phyloP scores from a whole-genome alignment of 805 yeast genomes.

The Yarrowia sp. region DNA sequence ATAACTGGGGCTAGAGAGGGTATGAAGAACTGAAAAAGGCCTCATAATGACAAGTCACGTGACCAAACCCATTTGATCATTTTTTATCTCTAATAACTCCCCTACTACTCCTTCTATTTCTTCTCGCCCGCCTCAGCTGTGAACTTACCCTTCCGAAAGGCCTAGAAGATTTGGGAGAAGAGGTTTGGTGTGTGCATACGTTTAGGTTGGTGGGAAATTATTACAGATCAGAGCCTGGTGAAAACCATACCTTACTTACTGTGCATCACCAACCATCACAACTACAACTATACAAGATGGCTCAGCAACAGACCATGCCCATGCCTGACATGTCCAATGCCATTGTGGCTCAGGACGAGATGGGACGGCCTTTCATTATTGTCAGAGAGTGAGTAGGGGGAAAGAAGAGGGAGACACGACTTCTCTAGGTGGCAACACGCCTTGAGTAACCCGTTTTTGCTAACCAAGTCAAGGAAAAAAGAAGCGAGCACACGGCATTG shows the following conservation, averaged over 20 bases:
- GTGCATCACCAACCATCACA: neutral
- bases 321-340: slow-evolving; percentile 98
- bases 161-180: slow-evolving; percentile 28
- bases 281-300: slow-evolving; percentile 21
- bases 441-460: neutral
- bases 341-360: slow-evolving; percentile 98
- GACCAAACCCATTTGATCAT: no score
- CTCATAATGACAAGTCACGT: neutral
- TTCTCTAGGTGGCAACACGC: neutral
- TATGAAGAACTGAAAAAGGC: no score
- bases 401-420: no score
- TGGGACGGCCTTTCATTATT: slow-evolving; percentile 98
- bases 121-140: neutral
- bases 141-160: slow-evolving; percentile 33
- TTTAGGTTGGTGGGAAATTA: slow-evolving; percentile 20
- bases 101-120: no score
- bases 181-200: neutral
- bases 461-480: slow-evolving; percentile 58
- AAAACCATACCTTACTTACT: neutral
- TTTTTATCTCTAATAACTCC: no score
- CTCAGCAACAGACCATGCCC: slow-evolving; percentile 44
- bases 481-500: slow-evolving; percentile 72
- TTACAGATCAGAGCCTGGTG: slow-evolving; percentile 9
- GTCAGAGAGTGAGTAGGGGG: slow-evolving; percentile 75
- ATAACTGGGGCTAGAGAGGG: no score